Base-by-base conservation (phyloP, 257 asterid species). In the Solanum pinnatisectum region DNA sequence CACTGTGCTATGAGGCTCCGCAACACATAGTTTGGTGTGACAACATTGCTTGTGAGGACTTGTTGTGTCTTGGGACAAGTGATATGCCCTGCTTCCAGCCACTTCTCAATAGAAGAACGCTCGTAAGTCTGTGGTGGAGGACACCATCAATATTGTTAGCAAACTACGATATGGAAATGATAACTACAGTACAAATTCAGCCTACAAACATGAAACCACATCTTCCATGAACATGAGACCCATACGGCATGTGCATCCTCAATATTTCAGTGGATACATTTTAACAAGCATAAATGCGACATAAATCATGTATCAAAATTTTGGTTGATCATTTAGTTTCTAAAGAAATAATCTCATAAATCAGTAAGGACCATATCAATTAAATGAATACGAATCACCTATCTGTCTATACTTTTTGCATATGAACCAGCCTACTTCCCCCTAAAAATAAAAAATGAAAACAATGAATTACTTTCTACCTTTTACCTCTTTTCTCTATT, bases 31-130 rank as follows among this genome's bases (percentile, higher is more conserved):
- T 97, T 97, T 77, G 99, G 99, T 16, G 99, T 96, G 37, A 97
- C 93, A 67, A 92, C 87, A 30, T 87, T 93, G 93, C 94, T 94
- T 13, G 95, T 92, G 23, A 97, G 98, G 13, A 95, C 88, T 92
- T 94, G 97, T 84, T 94, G 99, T 25, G 99, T 97, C 94, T 97
- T 97, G 77, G 99, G 99, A 60, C 99, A 97, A 56, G 98, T 96
- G 25, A 89, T 86, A 49, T 95, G 98, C 86, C 99, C 99, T 16
- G 95, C 94, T 90, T 93, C 96, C 77, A 97, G 90, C 99, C 99
- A 97, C 92, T 95, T 96, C 93, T 95, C 99, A 27, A 97, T 97
- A 91, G 92, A 95, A 77, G 89, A 90, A 83, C 99, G 93, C 91
- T 97, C 99, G 49, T 97, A 97, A 11, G 99, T 97, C 99, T 96